Evolutionary conservation across 2,329 filamentous ascomycete species (phyloP).

Genomic region (Diaporthe ampelina): DNA sequence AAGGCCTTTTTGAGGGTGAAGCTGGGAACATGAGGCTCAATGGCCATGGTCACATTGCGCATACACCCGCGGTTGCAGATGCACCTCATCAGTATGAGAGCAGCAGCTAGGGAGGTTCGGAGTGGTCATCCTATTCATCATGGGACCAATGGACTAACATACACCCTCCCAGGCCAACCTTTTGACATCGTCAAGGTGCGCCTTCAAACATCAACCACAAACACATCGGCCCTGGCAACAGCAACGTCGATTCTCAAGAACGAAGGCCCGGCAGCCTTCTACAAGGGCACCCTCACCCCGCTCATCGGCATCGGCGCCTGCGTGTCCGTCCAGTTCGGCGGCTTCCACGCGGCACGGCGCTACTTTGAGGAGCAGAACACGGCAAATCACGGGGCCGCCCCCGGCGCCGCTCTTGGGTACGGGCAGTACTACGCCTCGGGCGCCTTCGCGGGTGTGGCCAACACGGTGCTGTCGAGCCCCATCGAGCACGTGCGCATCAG

Average conservation of each 20-base stretch:
- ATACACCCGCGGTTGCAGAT: too few relatives aligned
- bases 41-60: background rate
- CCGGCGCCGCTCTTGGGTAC: conserved; percentile 79
- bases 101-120: background rate
- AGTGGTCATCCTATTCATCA: too few relatives aligned
- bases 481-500: conserved; percentile 98
- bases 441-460: conserved; percentile 92
- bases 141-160: conserved; percentile 12
- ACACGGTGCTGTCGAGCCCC: conserved; percentile 87
- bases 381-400: conserved; percentile 66
- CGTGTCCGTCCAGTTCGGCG: conserved; percentile 98
- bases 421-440: conserved; percentile 90
- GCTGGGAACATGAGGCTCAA: background rate
- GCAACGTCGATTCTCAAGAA: conserved; percentile 87
- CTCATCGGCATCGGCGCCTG: conserved; percentile 97
- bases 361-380: conserved; percentile 84
- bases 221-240: conserved; percentile 83
- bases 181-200: conserved; percentile 98
- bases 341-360: conserved; percentile 92
- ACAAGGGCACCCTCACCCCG: conserved; percentile 97
- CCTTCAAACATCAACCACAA: conserved; percentile 88
- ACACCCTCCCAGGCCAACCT: conserved; percentile 68
- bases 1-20: background rate
- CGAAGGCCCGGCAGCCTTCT: conserved; percentile 93
- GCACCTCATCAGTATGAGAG: background rate